Conservation (phyloP, 345 rosid genomes). For the Rubroshorea leprosula region DNA sequence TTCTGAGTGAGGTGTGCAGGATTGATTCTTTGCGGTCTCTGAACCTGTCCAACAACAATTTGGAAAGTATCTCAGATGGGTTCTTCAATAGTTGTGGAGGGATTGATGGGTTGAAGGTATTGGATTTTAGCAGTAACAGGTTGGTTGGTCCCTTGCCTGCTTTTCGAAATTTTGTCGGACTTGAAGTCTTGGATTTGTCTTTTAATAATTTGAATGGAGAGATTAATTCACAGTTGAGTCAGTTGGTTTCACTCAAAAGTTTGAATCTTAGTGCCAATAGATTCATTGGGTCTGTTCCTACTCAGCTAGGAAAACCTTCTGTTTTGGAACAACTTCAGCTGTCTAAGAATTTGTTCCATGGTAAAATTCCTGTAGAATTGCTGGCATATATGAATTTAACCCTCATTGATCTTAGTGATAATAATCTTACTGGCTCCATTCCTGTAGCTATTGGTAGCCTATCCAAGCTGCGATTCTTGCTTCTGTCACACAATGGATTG, state of each 20-base stretch:
- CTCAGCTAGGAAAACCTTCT: constrained; percentile 21
- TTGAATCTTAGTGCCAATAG: constrained; percentile 40
- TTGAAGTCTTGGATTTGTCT: constrained; percentile 59
- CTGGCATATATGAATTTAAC: constrained; percentile 29
- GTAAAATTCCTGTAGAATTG: constrained; percentile 43
- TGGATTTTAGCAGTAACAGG: constrained; percentile 50
- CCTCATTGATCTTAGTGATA: constrained; percentile 48
- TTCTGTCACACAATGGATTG: constrained; percentile 47
- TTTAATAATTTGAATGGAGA: constrained; percentile 31
- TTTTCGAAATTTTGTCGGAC: constrained; percentile 42
- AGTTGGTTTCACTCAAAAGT: constrained; percentile 34
- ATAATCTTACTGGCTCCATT: constrained; percentile 41
- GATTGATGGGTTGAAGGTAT: constrained; percentile 37
- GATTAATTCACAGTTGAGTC: constrained; percentile 38
- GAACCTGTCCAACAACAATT: constrained; percentile 44
- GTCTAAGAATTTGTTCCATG: constrained; percentile 30
- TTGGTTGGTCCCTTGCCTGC: constrained; percentile 37
- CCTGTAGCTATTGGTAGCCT: constrained; percentile 48
- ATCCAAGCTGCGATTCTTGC: constrained; percentile 34
- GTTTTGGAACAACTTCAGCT: constrained; percentile 46
- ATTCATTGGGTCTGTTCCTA: constrained; percentile 42
- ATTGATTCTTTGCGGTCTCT: constrained; percentile 52
- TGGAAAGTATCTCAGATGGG: constrained; percentile 42
- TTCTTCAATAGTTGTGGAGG: constrained; percentile 38
- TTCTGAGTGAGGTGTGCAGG: constrained; percentile 42